phyloP scores from a whole-genome alignment of 1,284 basidiomycete species.

The Sporisorium scitamineum region DNA sequence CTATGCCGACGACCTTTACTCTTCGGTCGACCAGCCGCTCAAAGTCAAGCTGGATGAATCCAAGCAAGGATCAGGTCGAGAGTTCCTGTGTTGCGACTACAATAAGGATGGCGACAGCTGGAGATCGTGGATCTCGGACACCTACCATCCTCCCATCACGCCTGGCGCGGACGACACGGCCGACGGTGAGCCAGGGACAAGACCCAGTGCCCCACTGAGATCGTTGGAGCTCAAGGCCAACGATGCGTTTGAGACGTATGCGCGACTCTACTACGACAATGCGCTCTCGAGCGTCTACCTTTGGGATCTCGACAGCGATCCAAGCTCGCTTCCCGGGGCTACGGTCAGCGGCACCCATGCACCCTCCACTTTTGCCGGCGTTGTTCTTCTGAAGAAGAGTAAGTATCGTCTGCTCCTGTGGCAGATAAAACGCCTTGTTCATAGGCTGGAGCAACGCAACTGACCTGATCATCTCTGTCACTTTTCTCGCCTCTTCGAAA shows the following conservation, averaged over 20 bases:
- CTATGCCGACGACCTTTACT: slow-evolving; percentile 92
- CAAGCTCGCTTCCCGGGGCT: slow-evolving; percentile 35
- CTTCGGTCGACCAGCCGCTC: slow-evolving; percentile 94
- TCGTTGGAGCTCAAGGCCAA: slow-evolving; percentile 93
- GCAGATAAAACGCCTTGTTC: no score
- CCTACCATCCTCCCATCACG: slow-evolving; percentile 83
- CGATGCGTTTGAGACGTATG: slow-evolving; percentile 95
- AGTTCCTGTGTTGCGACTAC: slow-evolving; percentile 96
- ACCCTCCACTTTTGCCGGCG: slow-evolving; percentile 87
- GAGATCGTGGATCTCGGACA: slow-evolving; percentile 96
- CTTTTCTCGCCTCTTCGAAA: background rate
- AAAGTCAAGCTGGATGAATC: slow-evolving; percentile 82
- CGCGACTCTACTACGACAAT: slow-evolving; percentile 98
- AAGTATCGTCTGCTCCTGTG: no score
- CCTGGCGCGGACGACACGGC: slow-evolving; percentile 36
- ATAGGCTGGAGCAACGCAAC: no score
- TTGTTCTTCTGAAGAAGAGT: slow-evolving; percentile 96
- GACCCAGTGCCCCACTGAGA: slow-evolving; percentile 84
- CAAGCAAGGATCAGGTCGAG: slow-evolving; percentile 76
- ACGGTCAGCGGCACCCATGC: slow-evolving; percentile 36
- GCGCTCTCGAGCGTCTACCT: slow-evolving; percentile 97
- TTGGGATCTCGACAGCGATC: slow-evolving; percentile 92
- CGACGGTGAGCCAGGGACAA: slow-evolving; percentile 73
- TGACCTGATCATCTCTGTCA: no score
- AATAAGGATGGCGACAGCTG: slow-evolving; percentile 96